Percentiles rank a stretch among this genome's conserved stretches.
Evolutionary conservation across 1,284 basidiomycete genomes (phyloP).

Genomic region (Trametes hirsuta): DNA sequence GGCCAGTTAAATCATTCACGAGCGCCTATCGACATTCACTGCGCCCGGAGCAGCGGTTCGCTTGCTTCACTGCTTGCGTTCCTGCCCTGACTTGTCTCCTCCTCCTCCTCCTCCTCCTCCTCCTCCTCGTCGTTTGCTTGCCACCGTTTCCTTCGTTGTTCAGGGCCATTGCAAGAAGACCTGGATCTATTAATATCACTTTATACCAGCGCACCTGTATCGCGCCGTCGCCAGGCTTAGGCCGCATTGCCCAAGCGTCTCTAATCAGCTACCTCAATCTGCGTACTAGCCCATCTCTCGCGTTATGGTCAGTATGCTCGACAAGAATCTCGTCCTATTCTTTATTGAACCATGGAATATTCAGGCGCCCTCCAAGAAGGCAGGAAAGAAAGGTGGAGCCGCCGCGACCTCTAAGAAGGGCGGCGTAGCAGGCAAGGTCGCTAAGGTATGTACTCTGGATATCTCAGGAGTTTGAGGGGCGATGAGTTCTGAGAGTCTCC

Average conservation of each 20-base stretch:
- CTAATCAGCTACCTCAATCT: slow-evolving; percentile 13
- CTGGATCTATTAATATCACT: no score
- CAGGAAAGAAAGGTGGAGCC: slow-evolving; percentile 80
- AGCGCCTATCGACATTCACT: no score
- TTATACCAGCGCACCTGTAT: slow-evolving; percentile 2
- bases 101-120: no score
- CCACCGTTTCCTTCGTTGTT: no score
- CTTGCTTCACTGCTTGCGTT: no score
- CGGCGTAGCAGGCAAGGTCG: slow-evolving; percentile 62
- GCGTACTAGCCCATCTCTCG: slow-evolving; percentile 1
- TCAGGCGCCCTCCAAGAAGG: slow-evolving; percentile 90
- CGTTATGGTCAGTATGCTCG: slow-evolving; percentile 28
- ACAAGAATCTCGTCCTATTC: slow-evolving; percentile 15
- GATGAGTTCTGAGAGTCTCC: neutral
- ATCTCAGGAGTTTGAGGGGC: neutral
- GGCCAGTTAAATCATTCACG: slow-evolving; percentile 5
- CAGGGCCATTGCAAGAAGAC: no score
- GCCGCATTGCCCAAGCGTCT: slow-evolving; percentile 14
- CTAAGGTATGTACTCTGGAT: slow-evolving; percentile 56
- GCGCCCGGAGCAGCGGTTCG: no score
- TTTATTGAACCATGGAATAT: slow-evolving; percentile 21
- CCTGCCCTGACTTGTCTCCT: no score
- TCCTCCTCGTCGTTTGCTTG: no score
- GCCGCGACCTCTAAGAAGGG: slow-evolving; percentile 60
- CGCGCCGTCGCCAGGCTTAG: slow-evolving; percentile 15